Percentiles rank a stretch among this genome's conserved stretches.
These are phyloP conservation scores for Periconia macrospinosa DNA, from an alignment of 2,329 filamentous ascomycete genomes.

Conservation along the genomic window DNA sequence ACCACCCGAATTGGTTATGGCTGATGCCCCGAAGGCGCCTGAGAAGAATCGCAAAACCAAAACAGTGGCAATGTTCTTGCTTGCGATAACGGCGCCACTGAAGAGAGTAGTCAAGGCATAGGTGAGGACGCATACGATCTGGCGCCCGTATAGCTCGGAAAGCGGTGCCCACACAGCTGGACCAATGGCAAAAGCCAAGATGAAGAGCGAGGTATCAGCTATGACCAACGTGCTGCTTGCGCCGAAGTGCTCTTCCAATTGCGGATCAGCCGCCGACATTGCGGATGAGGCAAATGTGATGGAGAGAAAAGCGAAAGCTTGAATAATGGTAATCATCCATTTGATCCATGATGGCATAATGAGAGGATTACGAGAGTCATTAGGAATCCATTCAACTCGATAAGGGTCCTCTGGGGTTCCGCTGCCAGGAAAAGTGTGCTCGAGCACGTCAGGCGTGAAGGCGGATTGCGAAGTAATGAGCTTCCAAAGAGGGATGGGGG, in stretches of 20 bases:
- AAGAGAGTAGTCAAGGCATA: constrained; percentile 26
- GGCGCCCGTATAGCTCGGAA: constrained; percentile 33
- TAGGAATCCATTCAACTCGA: constrained; percentile 60
- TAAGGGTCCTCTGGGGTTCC: neutral
- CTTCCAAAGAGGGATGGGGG: neutral
- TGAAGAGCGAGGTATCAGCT: constrained; percentile 29
- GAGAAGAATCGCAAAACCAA: constrained; percentile 33
- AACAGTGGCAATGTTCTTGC: constrained; percentile 24
- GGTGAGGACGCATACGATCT: constrained; percentile 19
- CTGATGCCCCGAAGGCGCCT: constrained; percentile 33
- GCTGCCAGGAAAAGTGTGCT: neutral
- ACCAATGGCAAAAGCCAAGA: constrained; percentile 33
- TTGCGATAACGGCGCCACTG: constrained; percentile 29
- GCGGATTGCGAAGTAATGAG: neutral
- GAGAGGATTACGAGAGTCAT: constrained; percentile 57
- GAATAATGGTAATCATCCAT: constrained; percentile 32
- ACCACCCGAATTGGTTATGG: constrained; percentile 30
- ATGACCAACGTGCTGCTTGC: constrained; percentile 20
- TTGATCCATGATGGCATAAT: constrained; percentile 54
- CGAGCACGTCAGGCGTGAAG: neutral
- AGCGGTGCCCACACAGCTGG: constrained; percentile 29
- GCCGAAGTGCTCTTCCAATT: constrained; percentile 27
- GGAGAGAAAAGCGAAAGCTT: constrained; percentile 34
- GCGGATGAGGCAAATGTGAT: constrained; percentile 28
- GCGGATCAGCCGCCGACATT: constrained; percentile 23